Evolutionary conservation across 768 basidiomycete genomes (phyloP).

Genomic region (Lenzites betulinus): DNA sequence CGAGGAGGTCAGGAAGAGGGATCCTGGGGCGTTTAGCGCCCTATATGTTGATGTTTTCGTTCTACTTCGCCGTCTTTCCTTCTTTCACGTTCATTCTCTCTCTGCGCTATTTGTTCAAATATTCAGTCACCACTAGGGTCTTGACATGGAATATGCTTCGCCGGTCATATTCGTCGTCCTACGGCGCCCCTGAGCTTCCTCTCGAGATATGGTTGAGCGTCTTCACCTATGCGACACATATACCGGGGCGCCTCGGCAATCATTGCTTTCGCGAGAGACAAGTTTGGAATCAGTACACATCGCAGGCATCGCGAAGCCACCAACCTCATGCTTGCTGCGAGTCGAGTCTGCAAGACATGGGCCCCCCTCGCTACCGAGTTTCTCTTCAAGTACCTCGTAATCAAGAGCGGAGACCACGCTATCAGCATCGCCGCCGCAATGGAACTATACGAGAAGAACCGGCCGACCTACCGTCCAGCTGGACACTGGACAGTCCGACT

Average conservation of each 20-base stretch:
- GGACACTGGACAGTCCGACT: constrained; percentile 18
- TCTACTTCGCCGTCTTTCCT: too few relatives aligned
- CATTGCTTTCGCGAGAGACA: constrained; percentile 14
- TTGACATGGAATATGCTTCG: too few relatives aligned
- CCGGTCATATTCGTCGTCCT: neutral
- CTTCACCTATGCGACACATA: constrained; percentile 16
- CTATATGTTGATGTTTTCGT: too few relatives aligned
- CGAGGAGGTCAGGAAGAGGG: too few relatives aligned
- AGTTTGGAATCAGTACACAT: constrained; percentile 19
- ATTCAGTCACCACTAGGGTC: too few relatives aligned
- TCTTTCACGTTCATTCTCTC: too few relatives aligned
- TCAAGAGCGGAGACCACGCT: constrained; percentile 23
- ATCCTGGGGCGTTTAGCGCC: too few relatives aligned
- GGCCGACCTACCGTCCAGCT: neutral
- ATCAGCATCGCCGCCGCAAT: constrained; percentile 9
- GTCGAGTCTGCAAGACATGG: constrained; percentile 24
- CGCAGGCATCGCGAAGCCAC: constrained; percentile 18
- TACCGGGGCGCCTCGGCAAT: constrained; percentile 18
- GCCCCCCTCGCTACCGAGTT: constrained; percentile 8
- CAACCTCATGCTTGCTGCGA: constrained; percentile 13
- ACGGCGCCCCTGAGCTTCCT: neutral
- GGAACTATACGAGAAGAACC: neutral
- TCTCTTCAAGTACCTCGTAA: constrained; percentile 19
- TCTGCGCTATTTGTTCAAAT: too few relatives aligned
- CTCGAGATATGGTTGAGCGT: constrained; percentile 22